A percentile compares a stretch with the other conserved stretches of the same genome.
Evolutionary conservation across 75 land plant genomes (phyloP).

Genomic region (Selaginella tamariscina): DNA sequence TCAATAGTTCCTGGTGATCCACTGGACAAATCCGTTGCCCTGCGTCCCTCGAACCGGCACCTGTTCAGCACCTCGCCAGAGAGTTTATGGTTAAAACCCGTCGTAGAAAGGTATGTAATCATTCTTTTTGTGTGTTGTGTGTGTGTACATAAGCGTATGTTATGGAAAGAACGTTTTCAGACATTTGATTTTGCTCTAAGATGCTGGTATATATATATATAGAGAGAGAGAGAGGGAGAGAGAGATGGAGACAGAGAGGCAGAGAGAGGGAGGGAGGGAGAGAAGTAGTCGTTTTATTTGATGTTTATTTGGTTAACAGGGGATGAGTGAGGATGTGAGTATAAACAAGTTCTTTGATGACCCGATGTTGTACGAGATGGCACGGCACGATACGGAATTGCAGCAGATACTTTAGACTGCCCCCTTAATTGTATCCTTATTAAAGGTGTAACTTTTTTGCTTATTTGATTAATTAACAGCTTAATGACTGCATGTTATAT

Average conservation of each 20-base stretch:
- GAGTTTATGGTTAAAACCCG: conserved; percentile 99
- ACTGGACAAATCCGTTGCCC: conserved; percentile 82
- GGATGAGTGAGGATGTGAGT: conserved; percentile 99
- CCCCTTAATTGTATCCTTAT: too few species aligned
- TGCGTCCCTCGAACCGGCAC: conserved; percentile 98
- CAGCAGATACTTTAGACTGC: conserved; percentile 56
- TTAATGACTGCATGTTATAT: too few species aligned
- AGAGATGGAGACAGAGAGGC: too few species aligned
- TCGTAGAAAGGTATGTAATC: conserved; percentile 64
- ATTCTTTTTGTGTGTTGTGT: too few species aligned
- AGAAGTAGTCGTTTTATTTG: not conserved
- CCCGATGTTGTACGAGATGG: conserved; percentile 93
- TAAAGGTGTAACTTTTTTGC: too few species aligned
- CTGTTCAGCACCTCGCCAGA: conserved; percentile 87
- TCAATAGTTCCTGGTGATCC: conserved; percentile 98
- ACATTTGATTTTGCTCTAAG: not conserved
- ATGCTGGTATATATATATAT: too few species aligned
- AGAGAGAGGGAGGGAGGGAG: too few species aligned
- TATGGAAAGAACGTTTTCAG: not conserved
- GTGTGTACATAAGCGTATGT: not conserved
- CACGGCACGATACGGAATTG: conserved; percentile 91
- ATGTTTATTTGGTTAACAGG: conserved; percentile 34
- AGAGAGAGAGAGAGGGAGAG: too few species aligned
- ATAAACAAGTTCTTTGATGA: conserved; percentile 98
- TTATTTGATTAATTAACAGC: too few species aligned